Evolutionary conservation across 2,329 filamentous ascomycete genomes (phyloP).

Genomic region (Fusarium nurragi): DNA sequence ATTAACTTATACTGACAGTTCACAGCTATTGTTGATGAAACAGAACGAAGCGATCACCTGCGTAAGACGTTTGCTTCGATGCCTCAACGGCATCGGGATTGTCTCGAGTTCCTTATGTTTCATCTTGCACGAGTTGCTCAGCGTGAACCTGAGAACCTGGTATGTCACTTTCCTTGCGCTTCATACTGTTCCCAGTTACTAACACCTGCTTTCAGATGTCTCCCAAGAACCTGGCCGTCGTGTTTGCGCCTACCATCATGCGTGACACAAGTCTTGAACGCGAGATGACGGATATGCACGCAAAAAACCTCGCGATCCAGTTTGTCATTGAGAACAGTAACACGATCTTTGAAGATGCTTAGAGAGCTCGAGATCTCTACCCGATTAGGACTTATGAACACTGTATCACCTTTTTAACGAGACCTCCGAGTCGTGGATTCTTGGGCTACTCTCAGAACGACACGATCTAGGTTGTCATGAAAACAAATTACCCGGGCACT

Average conservation of each 20-base stretch:
- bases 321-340: slow-evolving; percentile 92
- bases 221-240: slow-evolving; percentile 92
- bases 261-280: slow-evolving; percentile 87
- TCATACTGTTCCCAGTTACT: slow-evolving; percentile 3
- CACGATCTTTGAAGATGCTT: slow-evolving; percentile 73
- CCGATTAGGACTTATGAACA: slow-evolving; percentile 11
- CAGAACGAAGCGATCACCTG: slow-evolving; percentile 76
- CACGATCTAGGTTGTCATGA: slow-evolving; percentile 29
- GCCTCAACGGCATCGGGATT: slow-evolving; percentile 85
- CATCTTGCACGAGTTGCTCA: slow-evolving; percentile 88
- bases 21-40: slow-evolving; percentile 69
- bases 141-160: slow-evolving; percentile 84
- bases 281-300: slow-evolving; percentile 95
- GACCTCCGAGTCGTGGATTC: slow-evolving; percentile 19
- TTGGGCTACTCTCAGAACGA: slow-evolving; percentile 22
- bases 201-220: slow-evolving; percentile 74
- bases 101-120: slow-evolving; percentile 92
- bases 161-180: slow-evolving; percentile 54
- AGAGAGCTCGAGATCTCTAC: slow-evolving; percentile 16
- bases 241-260: slow-evolving; percentile 98
- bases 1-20: slow-evolving; percentile 35
- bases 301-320: slow-evolving; percentile 91
- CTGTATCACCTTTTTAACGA: slow-evolving; percentile 15
- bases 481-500: slow-evolving; percentile 35
- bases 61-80: slow-evolving; percentile 79